Evolutionary conservation across 768 basidiomycete species (phyloP).

Genomic region (Tylopilus plumbeoviolaceoides): DNA sequence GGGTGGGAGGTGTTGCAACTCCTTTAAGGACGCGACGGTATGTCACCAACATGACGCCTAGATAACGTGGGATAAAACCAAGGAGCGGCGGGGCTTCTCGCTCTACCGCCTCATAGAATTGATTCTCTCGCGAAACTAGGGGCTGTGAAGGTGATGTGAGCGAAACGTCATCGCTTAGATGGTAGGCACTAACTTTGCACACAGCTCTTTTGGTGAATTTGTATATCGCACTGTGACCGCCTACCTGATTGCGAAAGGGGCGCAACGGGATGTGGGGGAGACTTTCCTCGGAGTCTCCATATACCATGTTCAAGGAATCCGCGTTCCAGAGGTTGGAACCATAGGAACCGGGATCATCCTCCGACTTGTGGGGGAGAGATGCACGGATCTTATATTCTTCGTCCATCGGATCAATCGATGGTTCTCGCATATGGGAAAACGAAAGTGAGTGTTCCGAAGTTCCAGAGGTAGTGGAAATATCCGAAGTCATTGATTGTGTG

Average conservation of each 20-base stretch:
- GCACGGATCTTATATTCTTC: slow-evolving; percentile 13
- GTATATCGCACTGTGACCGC: slow-evolving; percentile 95
- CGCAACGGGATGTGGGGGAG: slow-evolving; percentile 88
- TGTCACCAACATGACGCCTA: slow-evolving; percentile 97
- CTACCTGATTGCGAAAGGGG: slow-evolving; percentile 97
- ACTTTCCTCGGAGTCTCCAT: slow-evolving; percentile 50
- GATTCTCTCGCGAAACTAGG: slow-evolving; percentile 92
- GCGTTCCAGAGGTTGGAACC: slow-evolving; percentile 23
- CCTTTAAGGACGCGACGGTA: slow-evolving; percentile 74
- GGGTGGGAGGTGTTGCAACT: slow-evolving; percentile 20
- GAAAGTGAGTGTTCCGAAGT: slow-evolving; percentile 31
- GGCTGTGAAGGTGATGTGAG: slow-evolving; percentile 52
- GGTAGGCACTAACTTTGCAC: slow-evolving; percentile 75
- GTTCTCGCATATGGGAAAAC: slow-evolving; percentile 24
- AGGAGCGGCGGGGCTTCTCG: slow-evolving; percentile 88
- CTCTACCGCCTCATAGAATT: slow-evolving; percentile 97
- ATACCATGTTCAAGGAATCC: slow-evolving; percentile 37
- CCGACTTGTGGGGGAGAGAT: slow-evolving; percentile 9
- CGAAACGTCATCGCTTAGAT: neutral
- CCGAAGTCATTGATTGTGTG: slow-evolving; percentile 59
- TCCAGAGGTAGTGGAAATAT: slow-evolving; percentile 54
- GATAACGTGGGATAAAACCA: slow-evolving; percentile 93
- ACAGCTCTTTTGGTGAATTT: slow-evolving; percentile 97
- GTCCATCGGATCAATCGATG: slow-evolving; percentile 15
- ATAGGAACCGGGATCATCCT: slow-evolving; percentile 12